A percentile compares a stretch with the other conserved stretches of the same genome.
phyloP scores from a whole-genome alignment of 2,329 filamentous ascomycete species.

The Rhynchosporium secalis region DNA sequence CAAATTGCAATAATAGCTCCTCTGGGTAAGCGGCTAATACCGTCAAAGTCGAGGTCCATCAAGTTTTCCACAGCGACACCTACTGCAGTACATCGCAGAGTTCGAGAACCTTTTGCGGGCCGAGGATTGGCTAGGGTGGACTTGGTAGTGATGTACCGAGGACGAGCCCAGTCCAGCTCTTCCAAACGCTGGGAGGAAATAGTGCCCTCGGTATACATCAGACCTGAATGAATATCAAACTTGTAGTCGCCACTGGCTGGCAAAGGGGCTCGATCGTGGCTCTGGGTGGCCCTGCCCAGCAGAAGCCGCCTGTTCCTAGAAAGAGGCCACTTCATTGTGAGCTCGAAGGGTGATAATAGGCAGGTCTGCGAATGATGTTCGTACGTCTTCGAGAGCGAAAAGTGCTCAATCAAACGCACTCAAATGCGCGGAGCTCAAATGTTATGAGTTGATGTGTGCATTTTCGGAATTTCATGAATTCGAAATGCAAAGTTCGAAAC shows the following conservation, averaged over 20 bases:
- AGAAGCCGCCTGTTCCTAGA: slow-evolving; percentile 1
- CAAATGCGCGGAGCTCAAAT: not conserved
- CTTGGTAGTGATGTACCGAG: not conserved
- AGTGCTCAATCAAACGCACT: not conserved
- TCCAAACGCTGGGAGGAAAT: slow-evolving; percentile 21
- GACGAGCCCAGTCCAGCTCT: slow-evolving; percentile 31
- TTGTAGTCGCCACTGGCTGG: slow-evolving; percentile 13
- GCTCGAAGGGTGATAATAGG: not conserved
- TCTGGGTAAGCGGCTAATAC: slow-evolving; percentile 29
- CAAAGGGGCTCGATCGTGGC: not conserved
- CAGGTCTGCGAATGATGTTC: slow-evolving; percentile 1
- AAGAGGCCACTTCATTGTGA: slow-evolving; percentile 9
- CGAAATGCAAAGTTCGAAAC: not conserved
- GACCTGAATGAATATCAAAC: slow-evolving; percentile 36
- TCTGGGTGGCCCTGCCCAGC: not conserved
- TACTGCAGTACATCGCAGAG: slow-evolving; percentile 31
- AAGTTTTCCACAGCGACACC: slow-evolving; percentile 32
- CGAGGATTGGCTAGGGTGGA: not conserved
- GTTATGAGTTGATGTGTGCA: not conserved
- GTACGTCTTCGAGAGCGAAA: not conserved
- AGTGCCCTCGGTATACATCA: slow-evolving; percentile 35
- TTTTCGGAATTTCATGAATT: not conserved
- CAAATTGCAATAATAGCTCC: slow-evolving; percentile 30
- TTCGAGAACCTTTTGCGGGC: slow-evolving; percentile 25
- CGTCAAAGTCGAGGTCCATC: slow-evolving; percentile 25